A percentile compares a stretch with the other conserved stretches of the same genome.
phyloP scores from a whole-genome alignment of 495 filamentous ascomycete genomes.

The Chaetomium tenue region DNA sequence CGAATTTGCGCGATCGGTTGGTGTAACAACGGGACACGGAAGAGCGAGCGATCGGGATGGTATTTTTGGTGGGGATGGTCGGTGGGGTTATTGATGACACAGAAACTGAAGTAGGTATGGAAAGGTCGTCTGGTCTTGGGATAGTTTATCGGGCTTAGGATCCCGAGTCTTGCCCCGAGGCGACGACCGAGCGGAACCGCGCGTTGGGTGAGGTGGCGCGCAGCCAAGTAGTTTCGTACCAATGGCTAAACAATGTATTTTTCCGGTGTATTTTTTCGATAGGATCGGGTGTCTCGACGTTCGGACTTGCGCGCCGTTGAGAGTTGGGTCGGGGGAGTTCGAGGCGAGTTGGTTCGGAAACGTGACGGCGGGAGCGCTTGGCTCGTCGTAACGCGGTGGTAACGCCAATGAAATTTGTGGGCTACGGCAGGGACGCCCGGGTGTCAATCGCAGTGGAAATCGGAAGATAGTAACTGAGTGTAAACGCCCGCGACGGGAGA shows the following conservation, averaged over 20 bases:
- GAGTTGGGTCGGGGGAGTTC: background rate
- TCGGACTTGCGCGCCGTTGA: background rate
- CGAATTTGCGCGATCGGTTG: background rate
- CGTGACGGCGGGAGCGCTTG: conserved; percentile 5
- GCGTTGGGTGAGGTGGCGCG: background rate
- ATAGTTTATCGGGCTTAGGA: background rate
- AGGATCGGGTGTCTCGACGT: background rate
- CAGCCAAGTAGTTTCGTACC: background rate
- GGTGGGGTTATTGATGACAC: background rate
- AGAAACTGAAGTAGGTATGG: background rate
- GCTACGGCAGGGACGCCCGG: background rate
- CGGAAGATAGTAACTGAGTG: background rate
- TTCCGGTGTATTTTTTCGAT: background rate
- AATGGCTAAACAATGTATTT: background rate
- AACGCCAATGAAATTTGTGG: background rate
- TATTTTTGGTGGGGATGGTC: background rate
- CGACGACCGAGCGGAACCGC: background rate
- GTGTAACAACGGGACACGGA: background rate
- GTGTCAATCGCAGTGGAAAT: conserved; percentile 10
- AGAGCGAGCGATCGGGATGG: background rate
- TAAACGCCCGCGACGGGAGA: background rate
- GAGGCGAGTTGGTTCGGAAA: background rate
- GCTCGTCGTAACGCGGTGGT: conserved; percentile 6
- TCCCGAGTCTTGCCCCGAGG: background rate
- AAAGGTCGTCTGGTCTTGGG: background rate